Percentiles rank a stretch among this genome's conserved stretches.
Evolutionary conservation across 73 alveolate species (phyloP).

Genomic region (Paramecium sexaurelia): DNA sequence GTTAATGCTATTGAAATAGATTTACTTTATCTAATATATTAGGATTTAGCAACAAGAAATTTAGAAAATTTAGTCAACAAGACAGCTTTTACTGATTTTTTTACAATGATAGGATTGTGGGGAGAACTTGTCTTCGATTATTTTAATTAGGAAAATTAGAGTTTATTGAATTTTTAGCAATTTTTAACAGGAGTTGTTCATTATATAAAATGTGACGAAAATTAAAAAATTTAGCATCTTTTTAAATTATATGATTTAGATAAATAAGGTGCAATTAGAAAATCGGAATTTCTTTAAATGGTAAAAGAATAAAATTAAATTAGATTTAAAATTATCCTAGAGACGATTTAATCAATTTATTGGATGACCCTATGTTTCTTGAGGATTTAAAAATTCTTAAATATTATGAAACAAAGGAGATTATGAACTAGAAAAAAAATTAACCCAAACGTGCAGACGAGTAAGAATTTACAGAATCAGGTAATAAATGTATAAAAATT

Average conservation of each 20-base stretch:
- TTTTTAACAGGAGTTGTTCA: slow-evolving; percentile 28
- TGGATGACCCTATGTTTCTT: slow-evolving; percentile 16
- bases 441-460: slow-evolving; percentile 12
- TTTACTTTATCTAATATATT: slow-evolving; percentile 8
- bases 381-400: slow-evolving; percentile 15
- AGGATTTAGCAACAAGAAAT: background rate
- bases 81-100: slow-evolving; percentile 17
- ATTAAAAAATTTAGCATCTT: slow-evolving; percentile 42
- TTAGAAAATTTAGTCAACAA: background rate
- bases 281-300: slow-evolving; percentile 12
- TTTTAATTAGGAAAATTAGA: background rate
- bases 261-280: background rate
- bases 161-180: background rate
- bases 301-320: background rate
- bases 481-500: background rate
- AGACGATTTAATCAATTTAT: background rate
- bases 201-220: slow-evolving; percentile 40
- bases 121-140: slow-evolving; percentile 38
- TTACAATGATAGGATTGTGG: slow-evolving; percentile 55
- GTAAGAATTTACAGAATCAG: slow-evolving; percentile 29
- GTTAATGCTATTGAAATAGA: slow-evolving; percentile 25
- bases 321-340: slow-evolving; percentile 52
- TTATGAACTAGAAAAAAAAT: background rate
- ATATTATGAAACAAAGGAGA: slow-evolving; percentile 21
- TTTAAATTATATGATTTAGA: slow-evolving; percentile 30